These are phyloP conservation scores for Gaertneriomyces semiglobifer DNA, from an alignment of 192 early-diverging fungal species.

Conservation along the genomic window DNA sequence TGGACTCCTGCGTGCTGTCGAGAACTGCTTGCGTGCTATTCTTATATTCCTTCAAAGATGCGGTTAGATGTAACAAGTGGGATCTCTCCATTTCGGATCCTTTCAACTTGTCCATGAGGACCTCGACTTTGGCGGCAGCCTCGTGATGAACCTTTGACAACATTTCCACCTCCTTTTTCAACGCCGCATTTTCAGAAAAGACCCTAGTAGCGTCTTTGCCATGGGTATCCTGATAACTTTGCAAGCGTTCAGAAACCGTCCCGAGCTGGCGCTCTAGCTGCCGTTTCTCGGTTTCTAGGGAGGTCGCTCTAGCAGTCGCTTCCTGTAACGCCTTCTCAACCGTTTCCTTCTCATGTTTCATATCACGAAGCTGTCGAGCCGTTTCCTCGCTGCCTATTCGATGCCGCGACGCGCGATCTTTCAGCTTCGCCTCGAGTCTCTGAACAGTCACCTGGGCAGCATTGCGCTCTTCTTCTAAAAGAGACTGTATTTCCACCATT, in stretches of 20 bases:
- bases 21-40: slow-evolving; percentile 26
- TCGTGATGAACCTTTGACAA: neutral
- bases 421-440: slow-evolving; percentile 6
- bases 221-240: slow-evolving; percentile 12
- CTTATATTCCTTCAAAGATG: slow-evolving; percentile 27
- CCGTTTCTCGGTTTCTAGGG: slow-evolving; percentile 9
- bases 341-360: slow-evolving; percentile 1
- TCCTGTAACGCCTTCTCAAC: slow-evolving; percentile 15
- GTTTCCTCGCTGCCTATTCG: neutral
- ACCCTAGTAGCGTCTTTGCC: neutral
- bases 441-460: neutral
- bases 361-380: neutral
- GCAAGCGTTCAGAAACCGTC: slow-evolving; percentile 5
- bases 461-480: neutral
- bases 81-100: slow-evolving; percentile 25
- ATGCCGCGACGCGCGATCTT: neutral
- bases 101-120: slow-evolving; percentile 3
- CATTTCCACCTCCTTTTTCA: slow-evolving; percentile 16
- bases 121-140: neutral
- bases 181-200: neutral
- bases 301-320: neutral
- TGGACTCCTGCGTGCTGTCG: slow-evolving; percentile 21
- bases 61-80: slow-evolving; percentile 27
- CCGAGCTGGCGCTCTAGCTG: slow-evolving; percentile 18
- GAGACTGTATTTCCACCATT: slow-evolving; percentile 8